Base-by-base conservation (phyloP, 2,329 filamentous ascomycete genomes). In the Penicillium digitatum region DNA sequence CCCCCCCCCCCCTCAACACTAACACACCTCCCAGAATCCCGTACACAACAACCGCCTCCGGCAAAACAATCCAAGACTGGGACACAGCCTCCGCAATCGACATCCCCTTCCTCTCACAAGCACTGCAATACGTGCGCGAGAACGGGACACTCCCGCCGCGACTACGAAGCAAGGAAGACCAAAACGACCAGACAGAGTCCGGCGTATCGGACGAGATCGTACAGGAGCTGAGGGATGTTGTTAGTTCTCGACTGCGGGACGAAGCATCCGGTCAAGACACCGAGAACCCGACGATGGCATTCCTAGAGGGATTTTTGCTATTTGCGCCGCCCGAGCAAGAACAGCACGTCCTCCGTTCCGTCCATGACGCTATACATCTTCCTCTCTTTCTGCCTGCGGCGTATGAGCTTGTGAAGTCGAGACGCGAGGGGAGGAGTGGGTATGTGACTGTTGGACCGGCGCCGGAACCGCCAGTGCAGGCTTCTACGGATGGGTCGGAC, bases 231-330 rank as follows among this genome's bases (percentile, higher is more conserved):
- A 59, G 64, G 16, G 47, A 42, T 10, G 39, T 62, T 7, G 65
- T 76, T 8, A 0, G 20, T 8, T 24, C 29, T 7, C 43, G 29
- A 2, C 5, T 45, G 14, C 14, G 5, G 14, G 20, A n/a, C 0
- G 9, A 3, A 12, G 5, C 18, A 24, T 12, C 12, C 11, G 14
- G 2, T 1, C n/a, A 45, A 11, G 2, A 5, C 29, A 32, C 5
- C 7, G 43, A n/a, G 8, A 16, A 16, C 27, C 58, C 22, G 31
- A 77, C 77, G 0, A 75, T 94, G 26, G 92, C 86, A 57, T 79
- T 97, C 54, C 80, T 96, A 2, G 93, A 97, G 67, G 93, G 93
- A 0, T 96, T 97, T 69, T 79, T 97, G 0, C 81, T 97, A 1
- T 96, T 88, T 74, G 82, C 86, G 0, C 77, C 73, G 0, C 69